Base-by-base conservation (phyloP, 306 rosid species). In the Parietaria judaica region DNA sequence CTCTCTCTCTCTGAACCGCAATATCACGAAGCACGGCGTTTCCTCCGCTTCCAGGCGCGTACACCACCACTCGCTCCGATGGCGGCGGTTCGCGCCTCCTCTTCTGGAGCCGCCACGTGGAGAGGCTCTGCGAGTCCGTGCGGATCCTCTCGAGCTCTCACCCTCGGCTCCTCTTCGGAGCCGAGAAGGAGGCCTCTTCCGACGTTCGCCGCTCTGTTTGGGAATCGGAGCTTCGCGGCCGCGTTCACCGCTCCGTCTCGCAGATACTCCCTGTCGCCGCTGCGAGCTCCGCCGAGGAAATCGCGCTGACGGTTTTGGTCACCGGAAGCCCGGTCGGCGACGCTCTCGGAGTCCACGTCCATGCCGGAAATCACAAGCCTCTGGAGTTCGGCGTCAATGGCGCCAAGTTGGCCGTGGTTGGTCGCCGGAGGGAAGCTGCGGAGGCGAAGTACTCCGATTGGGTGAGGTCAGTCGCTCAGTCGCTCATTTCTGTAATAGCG, bases 31-130 rank as follows among this genome's bases (percentile, higher is more conserved):
- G 16, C 14, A 56, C 31, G 7, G 23, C 11, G 34, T 46, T 61
- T 44, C 46, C 5, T 35, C 11, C 8, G 0, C 0, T 39, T 13
- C 1, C 67, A 89, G 95, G 96, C 36, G 98, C 96, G 52, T 91
- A 91, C 79, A 91, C 98, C 7, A 91, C 98, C 16, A 66, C 98
- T 1, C 95, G 98, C 13, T 81, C 98, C 65, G 83, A 81, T 70
- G 65, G 75, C 70, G 74, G 74, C 68, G 98, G 83, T 15, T 83
- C 96, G 3, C 62, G 68, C 66, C 63, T 91, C 60, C 71, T 91
- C 70, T 87, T 87, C 64, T 87, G 98, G 96, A 84, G 88, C 35
- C 73, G 96, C 51, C 98, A 87, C 74, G 17, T 87, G 72, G 78
- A 75, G 56, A 80, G 98, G 60, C 86, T 91, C 11, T 69, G 82